Base-by-base conservation (phyloP, 805 yeast genomes). In the Kluyveromyces nonfermentans region DNA sequence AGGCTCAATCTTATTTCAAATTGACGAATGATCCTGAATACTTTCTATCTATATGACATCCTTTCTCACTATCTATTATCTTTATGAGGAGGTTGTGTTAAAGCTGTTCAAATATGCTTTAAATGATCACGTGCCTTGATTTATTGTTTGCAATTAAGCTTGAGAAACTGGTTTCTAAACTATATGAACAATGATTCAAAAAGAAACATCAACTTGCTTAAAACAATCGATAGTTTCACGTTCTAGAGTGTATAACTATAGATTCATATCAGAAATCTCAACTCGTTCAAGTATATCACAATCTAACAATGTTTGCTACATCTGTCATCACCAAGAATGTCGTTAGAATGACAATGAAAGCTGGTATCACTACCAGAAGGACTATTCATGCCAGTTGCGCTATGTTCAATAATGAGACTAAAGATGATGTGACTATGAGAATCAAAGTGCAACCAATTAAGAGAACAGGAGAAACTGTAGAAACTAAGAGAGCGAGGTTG, bases 401-500 rank as follows among this genome's bases (percentile, higher is more conserved):
- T 9, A 12, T 33, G n/a, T 6, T n/a, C 21, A 38, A 38, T 14
- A 25, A 21, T 10, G 18, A 21, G 12, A 8, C 17, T 10, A 30
- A 69, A 38, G 66, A 68, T 39, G 73, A 77, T 40, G 53, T 60
- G 9, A 34, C 57, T 42, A 57, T 76, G 28, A 74, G 76, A 34
- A 70, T 86, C 57, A 76, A 76, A 55, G 84, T 90, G 43, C 75
- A 80, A 54, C 98, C 98, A 1, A 70, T 88, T 41, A 77, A 80
- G 47, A 75, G 98, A 51, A 67, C 69, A 3, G 81, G 81, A 50
- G 98, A 93, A 64, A 61, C 78, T 7, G 63, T 78, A 1, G 87
- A 83, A 28, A 74, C 74, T 37, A 86, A 85, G 64, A 74, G 88
- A 52, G 94, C 96, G n/a, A 75, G 98, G 49, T 68, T 93, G 54